Conservation (phyloP, 768 basidiomycete species). For the Amanita molliuscula region DNA sequence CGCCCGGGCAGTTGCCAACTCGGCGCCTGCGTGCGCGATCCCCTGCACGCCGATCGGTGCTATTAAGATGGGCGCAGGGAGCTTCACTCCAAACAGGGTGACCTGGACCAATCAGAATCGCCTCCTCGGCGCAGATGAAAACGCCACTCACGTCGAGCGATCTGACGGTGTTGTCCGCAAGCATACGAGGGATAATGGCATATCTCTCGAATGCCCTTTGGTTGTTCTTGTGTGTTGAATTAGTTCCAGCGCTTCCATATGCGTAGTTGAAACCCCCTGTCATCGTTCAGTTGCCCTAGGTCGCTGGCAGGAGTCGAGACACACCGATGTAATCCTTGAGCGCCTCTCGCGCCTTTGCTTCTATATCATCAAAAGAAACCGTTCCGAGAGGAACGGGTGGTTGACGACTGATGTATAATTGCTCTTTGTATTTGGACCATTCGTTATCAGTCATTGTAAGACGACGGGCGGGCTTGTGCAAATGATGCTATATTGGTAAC, state of each 20-base stretch:
- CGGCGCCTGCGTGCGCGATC: slow-evolving; percentile 60
- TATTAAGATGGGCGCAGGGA: slow-evolving; percentile 51
- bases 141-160: slow-evolving; percentile 40
- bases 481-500: too few species aligned
- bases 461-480: not conserved
- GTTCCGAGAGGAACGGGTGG: slow-evolving; percentile 45
- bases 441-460: slow-evolving; percentile 7
- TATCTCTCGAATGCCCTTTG: slow-evolving; percentile 51
- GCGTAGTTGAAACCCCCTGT: slow-evolving; percentile 66
- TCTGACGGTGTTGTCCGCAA: slow-evolving; percentile 47
- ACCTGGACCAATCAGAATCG: slow-evolving; percentile 29
- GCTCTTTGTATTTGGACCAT: slow-evolving; percentile 32
- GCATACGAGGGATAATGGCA: slow-evolving; percentile 76
- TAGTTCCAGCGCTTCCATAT: slow-evolving; percentile 66
- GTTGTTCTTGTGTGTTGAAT: slow-evolving; percentile 59
- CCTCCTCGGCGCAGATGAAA: not conserved
- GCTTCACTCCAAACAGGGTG: slow-evolving; percentile 58
- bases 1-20: slow-evolving; percentile 59
- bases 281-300: not conserved
- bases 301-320: slow-evolving; percentile 6
- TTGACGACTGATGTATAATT: slow-evolving; percentile 27
- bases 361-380: slow-evolving; percentile 50
- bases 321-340: slow-evolving; percentile 47
- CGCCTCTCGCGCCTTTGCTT: slow-evolving; percentile 53
- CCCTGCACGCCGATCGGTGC: slow-evolving; percentile 77